phyloP scores from a whole-genome alignment of 345 rosid species.

The Eucalyptus tenuipes region DNA sequence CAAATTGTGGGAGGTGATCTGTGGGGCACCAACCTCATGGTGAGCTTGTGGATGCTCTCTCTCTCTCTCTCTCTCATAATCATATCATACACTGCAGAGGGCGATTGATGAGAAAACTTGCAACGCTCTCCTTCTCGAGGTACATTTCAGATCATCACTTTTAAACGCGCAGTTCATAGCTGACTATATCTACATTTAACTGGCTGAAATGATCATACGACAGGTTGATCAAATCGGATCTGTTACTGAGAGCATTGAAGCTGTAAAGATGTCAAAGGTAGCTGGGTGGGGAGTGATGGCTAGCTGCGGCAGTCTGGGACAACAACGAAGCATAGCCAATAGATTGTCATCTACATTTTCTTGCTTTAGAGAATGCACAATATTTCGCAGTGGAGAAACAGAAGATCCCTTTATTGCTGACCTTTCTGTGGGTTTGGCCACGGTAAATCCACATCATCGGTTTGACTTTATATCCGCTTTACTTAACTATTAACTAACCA shows the following conservation, averaged over 20 bases:
- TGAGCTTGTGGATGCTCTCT: background rate
- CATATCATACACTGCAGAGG: slow-evolving; percentile 28
- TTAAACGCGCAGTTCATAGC: accelerated
- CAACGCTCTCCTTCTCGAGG: slow-evolving; percentile 96
- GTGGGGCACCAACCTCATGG: slow-evolving; percentile 91
- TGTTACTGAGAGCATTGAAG: slow-evolving; percentile 94
- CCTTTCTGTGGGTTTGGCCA: slow-evolving; percentile 84
- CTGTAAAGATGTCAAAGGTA: slow-evolving; percentile 83
- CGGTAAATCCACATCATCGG: slow-evolving; percentile 15
- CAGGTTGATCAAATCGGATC: slow-evolving; percentile 98
- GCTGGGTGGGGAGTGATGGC: slow-evolving; percentile 99
- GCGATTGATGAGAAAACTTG: slow-evolving; percentile 70
- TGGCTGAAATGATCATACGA: background rate
- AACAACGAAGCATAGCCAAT: background rate
- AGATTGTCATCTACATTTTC: background rate
- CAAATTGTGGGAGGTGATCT: slow-evolving; percentile 96
- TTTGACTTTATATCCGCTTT: background rate
- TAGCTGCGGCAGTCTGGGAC: slow-evolving; percentile 58
- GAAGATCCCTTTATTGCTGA: slow-evolving; percentile 97
- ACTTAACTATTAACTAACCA: background rate
- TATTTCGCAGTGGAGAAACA: slow-evolving; percentile 64
- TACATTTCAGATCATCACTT: background rate
- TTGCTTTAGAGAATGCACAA: background rate
- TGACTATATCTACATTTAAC: background rate
- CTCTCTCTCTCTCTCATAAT: background rate